Percentiles rank a stretch among this genome's conserved stretches.
phyloP scores from a whole-genome alignment of 768 basidiomycete genomes.

The Obba rivulosa region DNA sequence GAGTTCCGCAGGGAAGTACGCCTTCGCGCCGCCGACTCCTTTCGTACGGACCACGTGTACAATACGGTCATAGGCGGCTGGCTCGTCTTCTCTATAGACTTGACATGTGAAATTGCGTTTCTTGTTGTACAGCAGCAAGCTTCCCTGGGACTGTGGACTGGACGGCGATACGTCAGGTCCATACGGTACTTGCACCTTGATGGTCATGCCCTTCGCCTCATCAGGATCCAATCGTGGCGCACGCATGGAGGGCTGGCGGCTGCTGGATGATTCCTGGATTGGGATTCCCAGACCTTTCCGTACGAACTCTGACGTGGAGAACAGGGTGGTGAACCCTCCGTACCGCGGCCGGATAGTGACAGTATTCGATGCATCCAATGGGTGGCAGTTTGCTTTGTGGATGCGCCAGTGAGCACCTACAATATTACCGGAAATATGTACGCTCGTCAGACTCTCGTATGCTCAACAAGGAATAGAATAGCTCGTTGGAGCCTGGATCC shows the following conservation, averaged over 20 bases:
- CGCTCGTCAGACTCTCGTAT: background rate
- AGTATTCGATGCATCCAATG: constrained; percentile 37
- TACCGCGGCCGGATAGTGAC: constrained; percentile 46
- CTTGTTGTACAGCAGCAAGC: constrained; percentile 45
- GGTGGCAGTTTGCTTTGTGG: constrained; percentile 42
- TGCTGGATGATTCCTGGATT: constrained; percentile 7
- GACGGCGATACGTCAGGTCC: background rate
- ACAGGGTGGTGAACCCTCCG: constrained; percentile 8
- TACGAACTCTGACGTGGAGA: constrained; percentile 25
- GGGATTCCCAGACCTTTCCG: constrained; percentile 27
- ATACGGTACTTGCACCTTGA: constrained; percentile 50
- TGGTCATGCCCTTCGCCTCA: constrained; percentile 34
- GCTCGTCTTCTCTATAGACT: constrained; percentile 27
- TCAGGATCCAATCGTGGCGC: constrained; percentile 16
- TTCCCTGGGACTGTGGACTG: constrained; percentile 9
- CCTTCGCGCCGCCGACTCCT: constrained; percentile 40
- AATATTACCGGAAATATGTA: too few species aligned
- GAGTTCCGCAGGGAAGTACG: constrained; percentile 50
- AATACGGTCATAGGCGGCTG: constrained; percentile 36
- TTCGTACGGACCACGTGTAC: constrained; percentile 31
- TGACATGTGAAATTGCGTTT: constrained; percentile 47
- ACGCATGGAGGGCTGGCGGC: constrained; percentile 14
- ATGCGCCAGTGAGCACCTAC: constrained; percentile 42
- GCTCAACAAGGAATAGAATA: background rate
- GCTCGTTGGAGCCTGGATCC: too few species aligned